Conservation (phyloP, 768 basidiomycete genomes). For the Favolaschia claudopus region DNA sequence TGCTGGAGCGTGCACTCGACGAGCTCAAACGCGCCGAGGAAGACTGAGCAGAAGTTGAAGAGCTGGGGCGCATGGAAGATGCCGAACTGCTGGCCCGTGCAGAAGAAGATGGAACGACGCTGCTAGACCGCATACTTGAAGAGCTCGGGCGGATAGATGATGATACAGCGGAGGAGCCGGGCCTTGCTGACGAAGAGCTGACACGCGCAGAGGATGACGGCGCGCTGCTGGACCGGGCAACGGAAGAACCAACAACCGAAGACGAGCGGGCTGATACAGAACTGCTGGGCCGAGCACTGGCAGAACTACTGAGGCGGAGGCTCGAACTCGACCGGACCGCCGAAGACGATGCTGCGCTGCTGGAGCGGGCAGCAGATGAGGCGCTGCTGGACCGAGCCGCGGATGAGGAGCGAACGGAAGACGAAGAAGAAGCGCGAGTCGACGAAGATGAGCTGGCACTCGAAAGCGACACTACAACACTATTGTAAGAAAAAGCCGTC, state of each 20-base stretch:
- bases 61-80: no score
- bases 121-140: no score
- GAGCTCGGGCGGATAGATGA: no score
- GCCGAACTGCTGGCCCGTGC: no score
- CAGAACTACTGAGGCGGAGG: not conserved
- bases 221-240: not conserved
- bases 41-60: no score
- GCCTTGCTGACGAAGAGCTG: no score
- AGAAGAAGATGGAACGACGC: no score
- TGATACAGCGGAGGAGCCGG: no score
- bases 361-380: not conserved
- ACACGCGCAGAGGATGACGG: no score
- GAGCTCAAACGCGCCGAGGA: no score
- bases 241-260: slow-evolving; percentile 8
- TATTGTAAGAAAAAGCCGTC: not conserved
- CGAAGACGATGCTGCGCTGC: not conserved
- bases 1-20: no score
- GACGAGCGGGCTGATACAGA: not conserved
- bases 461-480: not conserved
- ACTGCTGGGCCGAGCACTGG: not conserved
- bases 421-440: not conserved
- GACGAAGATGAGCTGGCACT: not conserved
- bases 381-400: not conserved
- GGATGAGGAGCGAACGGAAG: not conserved
- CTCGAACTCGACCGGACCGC: not conserved